A percentile compares a stretch with the other conserved stretches of the same genome.
These are phyloP conservation scores for Panus rudis DNA, from an alignment of 768 basidiomycete species.

Conservation along the genomic window DNA sequence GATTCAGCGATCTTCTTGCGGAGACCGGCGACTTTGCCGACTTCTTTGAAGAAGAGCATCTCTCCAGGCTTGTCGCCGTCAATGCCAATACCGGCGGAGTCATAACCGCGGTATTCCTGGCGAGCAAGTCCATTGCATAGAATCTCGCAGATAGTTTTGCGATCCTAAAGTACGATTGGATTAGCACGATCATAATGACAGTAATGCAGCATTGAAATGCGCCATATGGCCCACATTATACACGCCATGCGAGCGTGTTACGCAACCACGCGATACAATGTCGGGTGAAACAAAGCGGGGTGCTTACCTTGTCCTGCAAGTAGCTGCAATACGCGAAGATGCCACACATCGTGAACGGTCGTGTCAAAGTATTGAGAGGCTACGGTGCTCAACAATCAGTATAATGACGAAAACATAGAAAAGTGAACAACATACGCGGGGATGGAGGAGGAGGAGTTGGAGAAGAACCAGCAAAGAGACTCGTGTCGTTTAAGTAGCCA, in stretches of 20 bases:
- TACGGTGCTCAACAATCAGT: too few relatives aligned
- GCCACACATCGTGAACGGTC: constrained; percentile 62
- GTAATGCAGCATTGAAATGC: background rate
- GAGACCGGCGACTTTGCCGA: constrained; percentile 92
- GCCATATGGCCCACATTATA: background rate
- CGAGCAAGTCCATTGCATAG: constrained; percentile 87
- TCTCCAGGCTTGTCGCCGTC: constrained; percentile 84
- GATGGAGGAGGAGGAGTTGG: too few relatives aligned
- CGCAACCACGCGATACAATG: background rate
- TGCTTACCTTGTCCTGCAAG: constrained; percentile 85
- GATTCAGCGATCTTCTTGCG: constrained; percentile 82
- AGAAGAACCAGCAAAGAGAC: too few relatives aligned
- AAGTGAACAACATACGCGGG: too few relatives aligned
- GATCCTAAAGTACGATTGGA: constrained; percentile 46
- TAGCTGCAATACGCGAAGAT: constrained; percentile 96
- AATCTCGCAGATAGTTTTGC: constrained; percentile 86
- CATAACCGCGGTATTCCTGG: constrained; percentile 97
- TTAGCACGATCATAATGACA: background rate
- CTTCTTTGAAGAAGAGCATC: constrained; percentile 89
- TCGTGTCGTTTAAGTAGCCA: too few relatives aligned
- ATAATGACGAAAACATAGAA: too few relatives aligned
- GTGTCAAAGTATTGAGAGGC: too few relatives aligned
- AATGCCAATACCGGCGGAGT: constrained; percentile 85
- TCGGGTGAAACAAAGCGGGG: background rate
- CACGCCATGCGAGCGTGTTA: background rate